Percentiles rank a stretch among this genome's conserved stretches.
These are phyloP conservation scores for Elaeagnus macrophylla DNA, from an alignment of 306 rosid species.

Conservation along the genomic window DNA sequence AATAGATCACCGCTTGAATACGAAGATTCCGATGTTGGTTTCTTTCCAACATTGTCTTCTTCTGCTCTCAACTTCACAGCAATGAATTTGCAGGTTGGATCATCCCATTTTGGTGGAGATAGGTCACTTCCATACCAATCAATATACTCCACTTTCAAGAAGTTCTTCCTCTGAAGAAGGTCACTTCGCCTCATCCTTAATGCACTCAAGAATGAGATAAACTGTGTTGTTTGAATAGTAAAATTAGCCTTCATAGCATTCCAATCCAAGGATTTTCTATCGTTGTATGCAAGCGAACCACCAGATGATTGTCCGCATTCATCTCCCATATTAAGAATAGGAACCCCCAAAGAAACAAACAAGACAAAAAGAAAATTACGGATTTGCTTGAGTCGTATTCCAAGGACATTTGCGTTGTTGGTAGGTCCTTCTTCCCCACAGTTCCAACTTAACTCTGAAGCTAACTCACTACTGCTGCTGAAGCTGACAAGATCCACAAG, in stretches of 20 bases:
- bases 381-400: slow-evolving; percentile 67
- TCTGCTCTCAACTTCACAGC: slow-evolving; percentile 64
- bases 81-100: slow-evolving; percentile 67
- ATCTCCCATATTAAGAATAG: slow-evolving; percentile 92
- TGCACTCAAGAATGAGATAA: slow-evolving; percentile 57
- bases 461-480: slow-evolving; percentile 30
- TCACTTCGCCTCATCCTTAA: slow-evolving; percentile 51
- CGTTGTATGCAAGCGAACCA: slow-evolving; percentile 46
- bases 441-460: slow-evolving; percentile 71
- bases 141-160: slow-evolving; percentile 67
- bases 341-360: slow-evolving; percentile 78
- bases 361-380: slow-evolving; percentile 67
- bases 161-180: slow-evolving; percentile 51
- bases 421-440: slow-evolving; percentile 98
- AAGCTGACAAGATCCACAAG: slow-evolving; percentile 89
- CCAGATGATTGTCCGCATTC: slow-evolving; percentile 77
- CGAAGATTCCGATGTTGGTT: slow-evolving; percentile 19
- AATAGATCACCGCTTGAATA: slow-evolving; percentile 46
- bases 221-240: slow-evolving; percentile 52
- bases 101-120: slow-evolving; percentile 68
- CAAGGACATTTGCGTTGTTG: slow-evolving; percentile 39
- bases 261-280: slow-evolving; percentile 59
- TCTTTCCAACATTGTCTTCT: slow-evolving; percentile 13
- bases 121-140: slow-evolving; percentile 55
- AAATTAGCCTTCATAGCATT: slow-evolving; percentile 48